phyloP scores from a whole-genome alignment of 2,329 filamentous ascomycete genomes.

The Aspergillus phoenicis region DNA sequence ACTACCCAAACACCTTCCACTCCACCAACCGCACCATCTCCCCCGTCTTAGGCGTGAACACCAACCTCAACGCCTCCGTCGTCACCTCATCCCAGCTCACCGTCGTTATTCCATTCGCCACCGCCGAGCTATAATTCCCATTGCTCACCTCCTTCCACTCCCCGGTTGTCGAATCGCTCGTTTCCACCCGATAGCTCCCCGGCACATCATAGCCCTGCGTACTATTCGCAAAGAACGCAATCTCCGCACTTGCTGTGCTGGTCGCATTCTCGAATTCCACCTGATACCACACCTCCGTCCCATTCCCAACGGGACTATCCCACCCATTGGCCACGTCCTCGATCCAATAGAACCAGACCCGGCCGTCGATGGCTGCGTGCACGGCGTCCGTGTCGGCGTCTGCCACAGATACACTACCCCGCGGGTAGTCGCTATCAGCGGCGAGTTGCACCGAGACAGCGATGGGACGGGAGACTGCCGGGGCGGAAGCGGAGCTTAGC shows the following conservation, averaged over 20 bases:
- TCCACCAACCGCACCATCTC: conserved; percentile 23
- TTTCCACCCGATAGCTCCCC: conserved; percentile 15
- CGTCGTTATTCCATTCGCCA: conserved; percentile 24
- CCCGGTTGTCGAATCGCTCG: neutral
- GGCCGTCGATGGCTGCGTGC: conserved; percentile 23
- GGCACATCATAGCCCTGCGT: conserved; percentile 20
- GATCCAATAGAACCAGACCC: conserved; percentile 24
- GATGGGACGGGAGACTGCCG: conserved; percentile 16
- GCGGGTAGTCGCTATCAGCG: conserved; percentile 11
- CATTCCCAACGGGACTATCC: conserved; percentile 23
- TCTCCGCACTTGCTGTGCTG: conserved; percentile 15
- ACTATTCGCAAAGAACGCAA: conserved; percentile 22
- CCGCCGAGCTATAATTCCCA: conserved; percentile 6
- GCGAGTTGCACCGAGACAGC: conserved; percentile 21
- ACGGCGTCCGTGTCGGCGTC: conserved; percentile 11
- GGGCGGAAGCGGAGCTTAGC: conserved; percentile 6
- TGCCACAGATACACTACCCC: conserved; percentile 20
- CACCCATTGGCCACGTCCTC: conserved; percentile 24
- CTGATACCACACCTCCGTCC: conserved; percentile 24
- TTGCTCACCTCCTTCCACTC: conserved; percentile 19
- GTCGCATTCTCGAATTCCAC: conserved; percentile 16
- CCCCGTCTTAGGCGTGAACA: conserved; percentile 16
- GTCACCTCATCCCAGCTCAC: conserved; percentile 17
- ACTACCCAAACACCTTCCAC: conserved; percentile 18
- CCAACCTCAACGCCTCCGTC: conserved; percentile 14